Evolutionary conservation across 2,329 filamentous ascomycete species (phyloP).

Genomic region (Alternaria postmessia): DNA sequence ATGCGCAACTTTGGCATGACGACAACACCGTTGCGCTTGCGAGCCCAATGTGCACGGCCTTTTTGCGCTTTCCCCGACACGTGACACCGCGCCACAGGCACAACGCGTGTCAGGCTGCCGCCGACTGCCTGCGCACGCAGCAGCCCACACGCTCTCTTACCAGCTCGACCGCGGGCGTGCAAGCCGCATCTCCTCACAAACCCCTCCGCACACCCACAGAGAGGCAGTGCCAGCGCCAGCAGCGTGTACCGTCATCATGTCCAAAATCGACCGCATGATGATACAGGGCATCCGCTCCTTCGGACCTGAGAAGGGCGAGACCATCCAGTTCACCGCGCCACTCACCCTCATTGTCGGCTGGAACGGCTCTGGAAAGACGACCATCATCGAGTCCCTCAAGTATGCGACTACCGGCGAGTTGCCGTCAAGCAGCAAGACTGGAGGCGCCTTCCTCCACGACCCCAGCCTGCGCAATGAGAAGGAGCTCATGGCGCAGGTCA

Average conservation of each 20-base stretch:
- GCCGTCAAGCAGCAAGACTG: constrained; percentile 85
- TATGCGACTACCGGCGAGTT: constrained; percentile 96
- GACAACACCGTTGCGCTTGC: constrained; percentile 11
- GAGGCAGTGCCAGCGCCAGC: not conserved
- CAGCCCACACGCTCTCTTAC: not conserved
- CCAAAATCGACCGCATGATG: constrained; percentile 87
- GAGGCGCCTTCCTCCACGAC: constrained; percentile 94
- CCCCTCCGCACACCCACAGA: not conserved
- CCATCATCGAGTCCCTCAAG: constrained; percentile 98
- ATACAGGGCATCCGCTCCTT: constrained; percentile 89
- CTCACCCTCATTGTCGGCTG: constrained; percentile 96
- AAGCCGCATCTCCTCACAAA: not conserved
- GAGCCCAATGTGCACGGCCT: constrained; percentile 4
- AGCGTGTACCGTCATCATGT: constrained; percentile 18
- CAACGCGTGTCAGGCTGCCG: not conserved
- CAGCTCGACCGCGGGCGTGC: not conserved
- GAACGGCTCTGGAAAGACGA: constrained; percentile 98
- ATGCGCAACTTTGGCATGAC: constrained; percentile 13
- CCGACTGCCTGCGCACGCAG: not conserved
- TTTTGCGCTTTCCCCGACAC: not conserved
- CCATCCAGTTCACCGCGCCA: constrained; percentile 87
- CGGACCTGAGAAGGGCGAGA: constrained; percentile 75
- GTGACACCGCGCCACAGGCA: constrained; percentile 12
- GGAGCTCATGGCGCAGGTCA: constrained; percentile 89
- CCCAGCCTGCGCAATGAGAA: constrained; percentile 91